These are phyloP conservation scores for Francoa sonchifolia DNA, from an alignment of 441 rosid species.

Conservation along the genomic window DNA sequence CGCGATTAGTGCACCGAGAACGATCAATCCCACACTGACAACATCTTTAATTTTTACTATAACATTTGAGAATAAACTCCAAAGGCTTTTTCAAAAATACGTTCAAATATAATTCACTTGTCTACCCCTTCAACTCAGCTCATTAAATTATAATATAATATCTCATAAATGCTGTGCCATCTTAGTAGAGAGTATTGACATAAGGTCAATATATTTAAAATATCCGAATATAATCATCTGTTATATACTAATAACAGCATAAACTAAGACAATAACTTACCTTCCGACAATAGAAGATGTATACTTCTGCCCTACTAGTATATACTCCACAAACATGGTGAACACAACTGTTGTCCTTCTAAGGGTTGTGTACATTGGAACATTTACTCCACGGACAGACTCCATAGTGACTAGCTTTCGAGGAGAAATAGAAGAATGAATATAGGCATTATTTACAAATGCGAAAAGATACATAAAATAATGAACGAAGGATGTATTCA, in stretches of 20 bases:
- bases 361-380: conserved; percentile 95
- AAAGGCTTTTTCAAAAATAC: too few relatives aligned
- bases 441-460: conserved; percentile 7
- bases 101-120: too few relatives aligned
- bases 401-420: conserved; percentile 87
- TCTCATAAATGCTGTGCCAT: too few relatives aligned
- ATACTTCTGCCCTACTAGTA: conserved; percentile 70
- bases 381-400: conserved; percentile 91
- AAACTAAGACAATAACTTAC: conserved; percentile 25
- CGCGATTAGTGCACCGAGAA: conserved; percentile 82
- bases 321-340: conserved; percentile 77
- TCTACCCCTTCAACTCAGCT: too few relatives aligned
- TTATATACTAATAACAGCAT: neutral
- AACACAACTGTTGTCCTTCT: conserved; percentile 88
- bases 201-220: too few relatives aligned
- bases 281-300: conserved; percentile 64
- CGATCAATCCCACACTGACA: conserved; percentile 81
- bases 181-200: too few relatives aligned
- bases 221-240: too few relatives aligned
- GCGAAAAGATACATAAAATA: neutral
- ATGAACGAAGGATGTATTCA: neutral
- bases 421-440: conserved; percentile 21
- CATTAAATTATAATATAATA: too few relatives aligned
- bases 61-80: conserved; percentile 23
- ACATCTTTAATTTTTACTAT: conserved; percentile 33